Conservation (phyloP, 495 filamentous ascomycete species). For the Talaromyces borbonicus region DNA sequence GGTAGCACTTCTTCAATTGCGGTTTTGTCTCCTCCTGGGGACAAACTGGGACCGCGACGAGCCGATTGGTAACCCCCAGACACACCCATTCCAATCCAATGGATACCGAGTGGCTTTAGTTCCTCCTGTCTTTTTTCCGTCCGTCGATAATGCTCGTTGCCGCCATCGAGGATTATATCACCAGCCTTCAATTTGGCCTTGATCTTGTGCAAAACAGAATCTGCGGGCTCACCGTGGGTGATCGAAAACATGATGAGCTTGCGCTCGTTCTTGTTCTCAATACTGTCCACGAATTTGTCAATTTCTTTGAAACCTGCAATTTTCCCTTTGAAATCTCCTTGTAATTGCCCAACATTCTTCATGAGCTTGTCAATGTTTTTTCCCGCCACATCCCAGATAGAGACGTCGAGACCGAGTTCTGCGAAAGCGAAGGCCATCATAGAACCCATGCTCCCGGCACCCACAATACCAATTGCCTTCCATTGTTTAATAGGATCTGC, state of each 20-base stretch:
- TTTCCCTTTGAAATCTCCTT: constrained; percentile 19
- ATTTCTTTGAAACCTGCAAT: constrained; percentile 27
- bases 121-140: constrained; percentile 55
- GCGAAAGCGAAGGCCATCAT: constrained; percentile 57
- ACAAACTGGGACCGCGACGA: constrained; percentile 53
- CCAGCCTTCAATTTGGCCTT: constrained; percentile 45
- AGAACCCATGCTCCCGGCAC: constrained; percentile 57
- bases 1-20: constrained; percentile 53
- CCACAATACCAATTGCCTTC: constrained; percentile 50
- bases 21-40: constrained; percentile 50
- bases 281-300: constrained; percentile 29
- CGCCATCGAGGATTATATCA: constrained; percentile 64
- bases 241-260: constrained; percentile 57
- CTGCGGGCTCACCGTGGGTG: constrained; percentile 58
- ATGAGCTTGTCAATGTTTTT: constrained; percentile 36
- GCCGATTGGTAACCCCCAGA: constrained; percentile 62
- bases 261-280: constrained; percentile 24
- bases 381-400: constrained; percentile 45
- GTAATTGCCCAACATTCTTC: constrained; percentile 11
- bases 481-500: constrained; percentile 16
- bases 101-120: constrained; percentile 42
- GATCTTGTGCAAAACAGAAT: constrained; percentile 52
- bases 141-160: constrained; percentile 61
- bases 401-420: constrained; percentile 51
- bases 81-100: constrained; percentile 61